phyloP scores from a whole-genome alignment of 1,284 basidiomycete genomes.

The Ustilago crameri region DNA sequence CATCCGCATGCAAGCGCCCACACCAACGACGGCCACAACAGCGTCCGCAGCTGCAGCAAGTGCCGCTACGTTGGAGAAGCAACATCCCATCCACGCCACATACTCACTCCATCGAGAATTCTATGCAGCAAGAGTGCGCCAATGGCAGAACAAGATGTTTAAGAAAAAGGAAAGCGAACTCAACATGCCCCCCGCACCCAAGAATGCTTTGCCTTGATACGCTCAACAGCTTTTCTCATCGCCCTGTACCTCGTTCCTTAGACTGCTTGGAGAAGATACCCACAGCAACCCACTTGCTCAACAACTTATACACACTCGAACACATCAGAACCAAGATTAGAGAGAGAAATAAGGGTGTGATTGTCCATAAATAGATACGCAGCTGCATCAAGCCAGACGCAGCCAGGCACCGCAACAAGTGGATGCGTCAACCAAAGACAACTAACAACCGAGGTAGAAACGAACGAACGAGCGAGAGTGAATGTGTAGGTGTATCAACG shows the following conservation, averaged over 20 bases:
- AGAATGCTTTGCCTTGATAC: conserved; percentile 22
- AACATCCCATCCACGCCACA: conserved; percentile 38
- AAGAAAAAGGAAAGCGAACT: conserved; percentile 46
- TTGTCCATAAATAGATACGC: conserved; percentile 3
- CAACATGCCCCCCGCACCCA: conserved; percentile 50
- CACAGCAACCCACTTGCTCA: background rate
- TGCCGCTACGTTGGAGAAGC: conserved; percentile 17
- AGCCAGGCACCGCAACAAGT: no score
- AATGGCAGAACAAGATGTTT: conserved; percentile 45
- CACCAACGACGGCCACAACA: conserved; percentile 8
- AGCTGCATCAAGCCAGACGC: background rate
- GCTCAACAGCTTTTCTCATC: background rate
- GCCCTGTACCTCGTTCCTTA: no score
- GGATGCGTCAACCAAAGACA: background rate
- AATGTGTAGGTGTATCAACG: background rate
- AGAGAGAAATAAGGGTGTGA: background rate
- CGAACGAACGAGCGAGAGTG: background rate
- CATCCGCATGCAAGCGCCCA: conserved; percentile 8
- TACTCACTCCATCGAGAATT: conserved; percentile 60
- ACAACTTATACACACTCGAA: background rate
- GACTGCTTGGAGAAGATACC: background rate
- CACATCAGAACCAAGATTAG: background rate
- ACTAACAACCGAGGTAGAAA: background rate
- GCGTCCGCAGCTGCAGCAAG: conserved; percentile 8
- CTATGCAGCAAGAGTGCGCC: conserved; percentile 46